Conservation (phyloP, 2,329 filamentous ascomycete species). For the Coniella vitis region DNA sequence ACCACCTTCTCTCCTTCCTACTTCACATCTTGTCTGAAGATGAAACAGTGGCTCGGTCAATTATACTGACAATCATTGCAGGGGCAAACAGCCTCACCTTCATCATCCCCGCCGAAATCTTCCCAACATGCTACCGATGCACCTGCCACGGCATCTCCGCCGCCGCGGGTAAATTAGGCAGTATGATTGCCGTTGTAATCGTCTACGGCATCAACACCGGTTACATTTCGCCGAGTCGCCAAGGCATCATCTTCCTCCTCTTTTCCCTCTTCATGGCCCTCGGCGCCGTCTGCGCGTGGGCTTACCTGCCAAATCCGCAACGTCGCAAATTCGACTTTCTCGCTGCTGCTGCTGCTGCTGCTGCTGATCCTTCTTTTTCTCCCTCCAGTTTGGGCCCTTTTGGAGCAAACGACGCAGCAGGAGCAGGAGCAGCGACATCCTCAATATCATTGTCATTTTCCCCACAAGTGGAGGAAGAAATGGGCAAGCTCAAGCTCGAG, state of each 20-base stretch:
- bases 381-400: too few relatives aligned
- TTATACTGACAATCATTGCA: conserved; percentile 17
- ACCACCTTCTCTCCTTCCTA: neutral
- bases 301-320: conserved; percentile 43
- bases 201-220: conserved; percentile 43
- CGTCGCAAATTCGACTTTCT: conserved; percentile 17
- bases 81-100: conserved; percentile 58
- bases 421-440: neutral
- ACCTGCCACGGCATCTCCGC: conserved; percentile 58
- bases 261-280: conserved; percentile 43
- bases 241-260: conserved; percentile 44
- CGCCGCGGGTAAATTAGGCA: conserved; percentile 52
- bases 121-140: conserved; percentile 56
- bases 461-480: too few relatives aligned
- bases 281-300: conserved; percentile 45
- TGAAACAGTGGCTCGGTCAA: too few relatives aligned
- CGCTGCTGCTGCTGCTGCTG: conserved; percentile 18
- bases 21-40: neutral
- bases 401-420: too few relatives aligned
- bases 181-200: conserved; percentile 44
- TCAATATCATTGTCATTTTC: too few relatives aligned
- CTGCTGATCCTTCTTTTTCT: too few relatives aligned
- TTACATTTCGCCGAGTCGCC: conserved; percentile 34
- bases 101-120: conserved; percentile 58
- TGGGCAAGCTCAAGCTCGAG: conserved; percentile 31